phyloP scores from a whole-genome alignment of 352 stramenopile genomes.

The Phytopythium litorale region DNA sequence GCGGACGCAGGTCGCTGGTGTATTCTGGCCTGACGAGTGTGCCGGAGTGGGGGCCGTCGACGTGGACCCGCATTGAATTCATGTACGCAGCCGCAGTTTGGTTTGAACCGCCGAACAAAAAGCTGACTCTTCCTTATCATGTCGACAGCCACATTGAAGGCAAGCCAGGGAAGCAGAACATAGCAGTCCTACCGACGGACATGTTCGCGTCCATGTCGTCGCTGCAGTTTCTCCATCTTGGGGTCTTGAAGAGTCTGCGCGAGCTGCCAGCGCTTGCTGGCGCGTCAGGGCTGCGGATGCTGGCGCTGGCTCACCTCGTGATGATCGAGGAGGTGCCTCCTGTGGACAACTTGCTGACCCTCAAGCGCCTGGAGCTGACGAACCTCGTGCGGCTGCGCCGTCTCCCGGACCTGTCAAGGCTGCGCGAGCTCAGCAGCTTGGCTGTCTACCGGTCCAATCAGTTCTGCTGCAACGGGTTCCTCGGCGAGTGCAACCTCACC shows the following conservation, averaged over 20 bases:
- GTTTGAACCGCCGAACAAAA: conserved; percentile 13
- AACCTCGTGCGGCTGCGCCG: conserved; percentile 7
- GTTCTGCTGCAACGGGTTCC: conserved; percentile 30
- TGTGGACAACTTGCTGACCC: conserved; percentile 10
- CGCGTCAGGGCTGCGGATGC: conserved; percentile 18
- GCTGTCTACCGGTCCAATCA: not conserved
- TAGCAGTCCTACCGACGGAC: conserved; percentile 5
- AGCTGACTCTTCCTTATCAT: not conserved
- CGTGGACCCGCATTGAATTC: conserved; percentile 9
- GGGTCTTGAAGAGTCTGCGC: conserved; percentile 9
- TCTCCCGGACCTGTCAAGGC: conserved; percentile 19
- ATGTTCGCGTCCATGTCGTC: conserved; percentile 12
- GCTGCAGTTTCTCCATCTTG: conserved; percentile 14
- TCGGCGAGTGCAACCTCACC: conserved; percentile 22
- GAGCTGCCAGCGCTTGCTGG: conserved; percentile 26
- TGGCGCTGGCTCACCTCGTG: conserved; percentile 21
- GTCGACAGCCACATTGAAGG: conserved; percentile 9
- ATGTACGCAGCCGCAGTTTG: conserved; percentile 11
- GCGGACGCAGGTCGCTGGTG: conserved; percentile 23
- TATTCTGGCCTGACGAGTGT: conserved; percentile 33
- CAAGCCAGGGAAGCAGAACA: conserved; percentile 7
- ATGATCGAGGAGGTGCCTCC: conserved; percentile 18
- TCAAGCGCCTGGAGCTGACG: conserved; percentile 21
- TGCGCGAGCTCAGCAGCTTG: conserved; percentile 9
- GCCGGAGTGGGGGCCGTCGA: conserved; percentile 23